Conservation (phyloP, 306 rosid species). For the Cicer yamashitae region DNA sequence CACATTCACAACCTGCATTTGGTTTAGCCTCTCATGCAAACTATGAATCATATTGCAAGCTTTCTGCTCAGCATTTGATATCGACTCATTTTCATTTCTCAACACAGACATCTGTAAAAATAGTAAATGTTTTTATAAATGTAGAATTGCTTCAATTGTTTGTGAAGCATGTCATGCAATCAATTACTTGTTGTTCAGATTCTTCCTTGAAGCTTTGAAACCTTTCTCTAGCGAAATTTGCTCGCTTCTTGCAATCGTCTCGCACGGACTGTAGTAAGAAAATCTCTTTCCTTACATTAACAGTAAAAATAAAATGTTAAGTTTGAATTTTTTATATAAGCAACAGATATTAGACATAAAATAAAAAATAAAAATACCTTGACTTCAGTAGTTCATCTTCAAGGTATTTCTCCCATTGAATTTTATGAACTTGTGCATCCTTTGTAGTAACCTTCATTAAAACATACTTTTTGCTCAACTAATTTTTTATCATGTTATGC, state of each 20-base stretch:
- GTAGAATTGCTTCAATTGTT: neutral
- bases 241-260: conserved; percentile 36
- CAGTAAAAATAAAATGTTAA: neutral
- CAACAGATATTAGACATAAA: neutral
- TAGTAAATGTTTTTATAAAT: conserved; percentile 16
- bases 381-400: conserved; percentile 44
- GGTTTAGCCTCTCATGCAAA: conserved; percentile 41
- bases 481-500: conserved; percentile 13
- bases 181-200: conserved; percentile 43
- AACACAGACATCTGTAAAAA: conserved; percentile 34
- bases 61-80: conserved; percentile 44
- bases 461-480: conserved; percentile 11
- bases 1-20: conserved; percentile 43
- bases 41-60: conserved; percentile 25
- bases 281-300: conserved; percentile 43
- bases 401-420: conserved; percentile 1
- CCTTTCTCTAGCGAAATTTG: conserved; percentile 35
- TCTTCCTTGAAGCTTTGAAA: conserved; percentile 39
- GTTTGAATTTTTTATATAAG: neutral
- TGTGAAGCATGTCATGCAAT: neutral
- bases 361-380: conserved; percentile 36
- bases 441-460: conserved; percentile 38
- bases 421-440: conserved; percentile 2
- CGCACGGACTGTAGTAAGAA: conserved; percentile 33
- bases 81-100: conserved; percentile 41